Conservation (phyloP, 148 eudicot species). For the Camellia japonica region DNA sequence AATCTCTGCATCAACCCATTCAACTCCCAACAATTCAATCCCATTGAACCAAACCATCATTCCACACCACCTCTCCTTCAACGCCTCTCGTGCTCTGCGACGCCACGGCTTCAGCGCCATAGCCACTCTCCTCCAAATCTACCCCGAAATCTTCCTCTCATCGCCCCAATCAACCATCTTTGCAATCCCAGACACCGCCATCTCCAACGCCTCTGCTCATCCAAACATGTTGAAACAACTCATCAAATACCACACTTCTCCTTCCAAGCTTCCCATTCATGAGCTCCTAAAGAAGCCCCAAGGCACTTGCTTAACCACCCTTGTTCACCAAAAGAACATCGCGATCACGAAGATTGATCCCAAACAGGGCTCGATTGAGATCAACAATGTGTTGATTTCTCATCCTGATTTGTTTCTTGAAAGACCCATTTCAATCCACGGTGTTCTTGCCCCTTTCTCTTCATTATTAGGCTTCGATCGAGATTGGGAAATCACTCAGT, state of each 20-base stretch:
- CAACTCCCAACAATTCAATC: not conserved
- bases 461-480: conserved; percentile 13
- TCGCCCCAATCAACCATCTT: conserved; percentile 44
- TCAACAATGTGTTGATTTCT: conserved; percentile 49
- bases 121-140: conserved; percentile 55
- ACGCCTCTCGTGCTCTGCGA: conserved; percentile 38
- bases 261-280: conserved; percentile 29
- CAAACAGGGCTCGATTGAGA: conserved; percentile 21
- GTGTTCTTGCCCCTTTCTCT: conserved; percentile 50
- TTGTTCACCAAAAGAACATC: conserved; percentile 30
- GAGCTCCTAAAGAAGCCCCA: conserved; percentile 26
- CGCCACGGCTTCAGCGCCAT: conserved; percentile 34
- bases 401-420: conserved; percentile 66
- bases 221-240: conserved; percentile 35
- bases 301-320: conserved; percentile 47
- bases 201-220: conserved; percentile 31
- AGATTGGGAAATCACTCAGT: conserved; percentile 19
- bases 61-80: conserved; percentile 18
- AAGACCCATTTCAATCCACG: conserved; percentile 53
- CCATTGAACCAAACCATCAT: conserved; percentile 4
- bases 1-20: conserved; percentile 21
- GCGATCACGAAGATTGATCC: conserved; percentile 25
- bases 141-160: conserved; percentile 46
- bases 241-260: conserved; percentile 52
- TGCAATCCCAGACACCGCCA: conserved; percentile 49